Evolutionary conservation across 129 eudicot species (phyloP).

Genomic region (Glebionis coronaria): DNA sequence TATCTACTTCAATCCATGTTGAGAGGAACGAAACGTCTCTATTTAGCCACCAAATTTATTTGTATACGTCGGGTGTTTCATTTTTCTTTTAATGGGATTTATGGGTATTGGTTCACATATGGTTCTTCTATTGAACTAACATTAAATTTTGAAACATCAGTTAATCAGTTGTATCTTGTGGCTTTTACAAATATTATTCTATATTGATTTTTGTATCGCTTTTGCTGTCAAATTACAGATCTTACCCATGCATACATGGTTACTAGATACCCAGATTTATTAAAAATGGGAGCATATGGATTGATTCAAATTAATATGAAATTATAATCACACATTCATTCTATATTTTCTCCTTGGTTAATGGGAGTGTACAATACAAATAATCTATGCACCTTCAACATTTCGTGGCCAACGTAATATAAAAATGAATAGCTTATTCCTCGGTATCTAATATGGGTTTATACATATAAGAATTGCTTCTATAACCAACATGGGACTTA

Average conservation of each 20-base stretch:
- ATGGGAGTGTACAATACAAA: constrained; percentile 15
- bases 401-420: background rate
- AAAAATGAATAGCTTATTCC: no score
- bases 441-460: no score
- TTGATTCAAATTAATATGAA: constrained; percentile 18
- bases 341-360: constrained; percentile 19
- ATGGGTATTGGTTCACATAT: no score
- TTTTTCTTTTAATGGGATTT: no score
- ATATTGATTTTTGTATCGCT: background rate
- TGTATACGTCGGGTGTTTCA: no score
- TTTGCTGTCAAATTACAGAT: background rate
- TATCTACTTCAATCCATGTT: no score
- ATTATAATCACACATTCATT: constrained; percentile 3
- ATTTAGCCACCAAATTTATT: no score
- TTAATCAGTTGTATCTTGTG: background rate
- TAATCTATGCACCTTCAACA: background rate
- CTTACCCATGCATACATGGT: background rate
- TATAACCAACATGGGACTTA: no score
- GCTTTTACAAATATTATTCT: background rate
- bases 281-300: constrained; percentile 10
- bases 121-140: no score
- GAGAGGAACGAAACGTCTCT: no score
- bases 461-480: no score
- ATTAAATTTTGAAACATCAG: no score
- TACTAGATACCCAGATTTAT: background rate